Evolutionary conservation across 768 basidiomycete genomes (phyloP).

Genomic region (Termitomyces sp.): DNA sequence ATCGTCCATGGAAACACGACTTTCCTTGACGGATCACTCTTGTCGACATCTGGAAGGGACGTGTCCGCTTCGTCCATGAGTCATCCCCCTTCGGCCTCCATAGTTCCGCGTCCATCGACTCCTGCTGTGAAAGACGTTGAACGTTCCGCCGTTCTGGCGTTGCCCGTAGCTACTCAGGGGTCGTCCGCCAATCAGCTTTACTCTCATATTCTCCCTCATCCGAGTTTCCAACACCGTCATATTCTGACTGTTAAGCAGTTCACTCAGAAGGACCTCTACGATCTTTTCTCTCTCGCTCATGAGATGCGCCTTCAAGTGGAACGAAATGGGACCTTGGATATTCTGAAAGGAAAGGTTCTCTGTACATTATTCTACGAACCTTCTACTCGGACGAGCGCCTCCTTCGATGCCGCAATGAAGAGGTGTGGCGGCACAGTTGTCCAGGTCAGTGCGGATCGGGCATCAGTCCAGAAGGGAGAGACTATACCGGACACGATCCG

Average conservation of each 20-base stretch:
- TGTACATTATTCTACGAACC: conserved; percentile 96
- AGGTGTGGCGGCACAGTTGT: conserved; percentile 95
- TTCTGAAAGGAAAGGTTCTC: conserved; percentile 86
- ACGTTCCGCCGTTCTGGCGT: conserved; percentile 20
- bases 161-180: conserved; percentile 24
- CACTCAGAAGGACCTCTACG: conserved; percentile 81
- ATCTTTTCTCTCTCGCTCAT: conserved; percentile 89
- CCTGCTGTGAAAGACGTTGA: conserved; percentile 27
- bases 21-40: conserved; percentile 80
- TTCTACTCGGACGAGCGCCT: conserved; percentile 90
- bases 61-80: conserved; percentile 57
- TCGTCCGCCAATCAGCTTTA: conserved; percentile 33
- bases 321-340: conserved; percentile 80
- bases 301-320: conserved; percentile 98
- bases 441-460: conserved; percentile 72
- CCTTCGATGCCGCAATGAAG: conserved; percentile 99
- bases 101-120: conserved; percentile 12
- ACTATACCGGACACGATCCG: conserved; percentile 89
- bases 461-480: conserved; percentile 93
- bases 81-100: conserved; percentile 23
- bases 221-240: conserved; percentile 89
- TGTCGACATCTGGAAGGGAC: conserved; percentile 61
- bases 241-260: conserved; percentile 95
- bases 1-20: conserved; percentile 85
- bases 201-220: conserved; percentile 57